Conservation (phyloP, 2,329 filamentous ascomycete species). For the Periconia macrospinosa region DNA sequence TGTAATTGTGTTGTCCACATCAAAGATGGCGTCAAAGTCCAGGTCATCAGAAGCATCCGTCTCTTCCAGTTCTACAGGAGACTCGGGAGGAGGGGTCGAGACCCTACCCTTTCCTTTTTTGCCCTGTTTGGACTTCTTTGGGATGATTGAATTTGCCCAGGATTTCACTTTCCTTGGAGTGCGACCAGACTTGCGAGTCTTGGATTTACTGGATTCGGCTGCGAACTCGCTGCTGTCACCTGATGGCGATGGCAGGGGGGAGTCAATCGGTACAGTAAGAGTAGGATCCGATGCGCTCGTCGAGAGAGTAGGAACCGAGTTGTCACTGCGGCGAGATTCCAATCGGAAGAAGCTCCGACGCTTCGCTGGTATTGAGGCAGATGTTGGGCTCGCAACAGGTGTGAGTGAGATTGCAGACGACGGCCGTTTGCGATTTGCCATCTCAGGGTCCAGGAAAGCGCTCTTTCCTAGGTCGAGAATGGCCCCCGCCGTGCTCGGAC, state of each 20-base stretch:
- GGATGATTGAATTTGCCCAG: slow-evolving; percentile 70
- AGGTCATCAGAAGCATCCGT: slow-evolving; percentile 38
- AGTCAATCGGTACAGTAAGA: slow-evolving; percentile 29
- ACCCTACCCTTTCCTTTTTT: slow-evolving; percentile 48
- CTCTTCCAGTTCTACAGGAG: slow-evolving; percentile 29
- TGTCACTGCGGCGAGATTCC: slow-evolving; percentile 53
- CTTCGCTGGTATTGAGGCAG: slow-evolving; percentile 27
- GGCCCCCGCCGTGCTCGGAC: slow-evolving; percentile 73
- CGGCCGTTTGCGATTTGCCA: slow-evolving; percentile 36
- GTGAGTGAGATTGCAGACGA: slow-evolving; percentile 39
- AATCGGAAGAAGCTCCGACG: slow-evolving; percentile 48
- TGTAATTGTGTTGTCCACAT: slow-evolving; percentile 46
- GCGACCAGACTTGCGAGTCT: slow-evolving; percentile 58
- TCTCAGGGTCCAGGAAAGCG: slow-evolving; percentile 25
- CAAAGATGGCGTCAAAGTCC: slow-evolving; percentile 45
- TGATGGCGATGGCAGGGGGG: slow-evolving; percentile 30
- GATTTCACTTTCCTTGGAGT: slow-evolving; percentile 72
- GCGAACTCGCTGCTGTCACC: slow-evolving; percentile 31
- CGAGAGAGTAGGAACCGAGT: slow-evolving; percentile 30
- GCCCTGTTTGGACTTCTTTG: slow-evolving; percentile 59
- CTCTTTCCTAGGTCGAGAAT: slow-evolving; percentile 56
- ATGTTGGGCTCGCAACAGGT: slow-evolving; percentile 19
- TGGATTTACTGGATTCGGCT: slow-evolving; percentile 48
- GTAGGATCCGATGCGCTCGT: slow-evolving; percentile 39
- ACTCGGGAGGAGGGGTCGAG: slow-evolving; percentile 30